Percentiles rank a stretch among this genome's conserved stretches.
These are phyloP conservation scores for Phytophthora vignae DNA, from an alignment of 352 stramenopile genomes.

Conservation along the genomic window DNA sequence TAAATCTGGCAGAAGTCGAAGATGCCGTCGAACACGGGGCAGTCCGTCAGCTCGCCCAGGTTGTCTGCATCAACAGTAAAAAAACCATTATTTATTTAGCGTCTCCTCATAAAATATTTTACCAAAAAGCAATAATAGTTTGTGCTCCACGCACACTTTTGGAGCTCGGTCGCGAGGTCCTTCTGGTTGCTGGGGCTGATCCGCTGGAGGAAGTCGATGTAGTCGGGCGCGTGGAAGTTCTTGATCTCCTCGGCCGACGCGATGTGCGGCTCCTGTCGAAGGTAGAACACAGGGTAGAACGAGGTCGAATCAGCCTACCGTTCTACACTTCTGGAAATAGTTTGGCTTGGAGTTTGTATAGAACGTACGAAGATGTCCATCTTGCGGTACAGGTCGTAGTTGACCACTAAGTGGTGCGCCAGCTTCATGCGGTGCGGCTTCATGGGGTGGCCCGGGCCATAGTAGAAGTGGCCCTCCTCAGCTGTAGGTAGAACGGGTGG, in stretches of 20 bases:
- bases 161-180: conserved; percentile 72
- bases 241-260: conserved; percentile 94
- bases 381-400: conserved; percentile 98
- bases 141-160: conserved; percentile 66
- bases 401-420: conserved; percentile 98
- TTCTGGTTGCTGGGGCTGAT: conserved; percentile 96
- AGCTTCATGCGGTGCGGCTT: conserved; percentile 98
- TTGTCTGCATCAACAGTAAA: conserved; percentile 80
- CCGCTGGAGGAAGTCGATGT: conserved; percentile 97
- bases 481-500: conserved; percentile 50
- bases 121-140: neutral
- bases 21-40: conserved; percentile 98
- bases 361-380: conserved; percentile 97
- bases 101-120: neutral
- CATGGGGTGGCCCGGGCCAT: conserved; percentile 97
- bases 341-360: conserved; percentile 8
- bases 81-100: conserved; percentile 4
- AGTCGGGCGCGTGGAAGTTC: conserved; percentile 97
- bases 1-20: conserved; percentile 99
- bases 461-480: conserved; percentile 98
- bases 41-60: conserved; percentile 97
- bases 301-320: conserved; percentile 3
- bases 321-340: neutral
- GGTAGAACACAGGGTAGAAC: conserved; percentile 1
- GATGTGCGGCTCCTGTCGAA: conserved; percentile 77